Percentiles rank a stretch among this genome's conserved stretches.
These are phyloP conservation scores for Myriosclerotinia scirpicola DNA, from an alignment of 2,329 filamentous ascomycete genomes.

Conservation along the genomic window DNA sequence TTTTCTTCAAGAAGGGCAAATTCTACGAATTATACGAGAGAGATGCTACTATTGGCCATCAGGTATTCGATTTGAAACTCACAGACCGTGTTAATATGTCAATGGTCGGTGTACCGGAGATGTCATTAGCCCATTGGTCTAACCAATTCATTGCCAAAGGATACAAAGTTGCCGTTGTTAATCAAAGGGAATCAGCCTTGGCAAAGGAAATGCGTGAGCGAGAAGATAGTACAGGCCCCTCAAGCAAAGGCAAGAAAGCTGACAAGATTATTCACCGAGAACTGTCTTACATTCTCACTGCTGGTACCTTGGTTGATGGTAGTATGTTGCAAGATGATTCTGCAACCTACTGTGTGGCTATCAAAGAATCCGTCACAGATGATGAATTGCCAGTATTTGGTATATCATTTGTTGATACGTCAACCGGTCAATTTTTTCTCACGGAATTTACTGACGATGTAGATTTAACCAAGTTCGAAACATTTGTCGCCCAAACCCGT, in stretches of 20 bases:
- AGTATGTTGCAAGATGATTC: constrained; percentile 98
- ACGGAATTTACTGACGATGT: constrained; percentile 88
- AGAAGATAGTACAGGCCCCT: constrained; percentile 51
- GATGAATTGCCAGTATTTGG: constrained; percentile 82
- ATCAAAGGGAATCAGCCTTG: constrained; percentile 93
- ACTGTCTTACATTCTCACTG: constrained; percentile 85
- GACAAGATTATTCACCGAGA: constrained; percentile 94
- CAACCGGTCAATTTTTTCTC: constrained; percentile 93
- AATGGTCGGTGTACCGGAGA: constrained; percentile 97
- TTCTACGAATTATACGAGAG: constrained; percentile 99
- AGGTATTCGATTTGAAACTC: constrained; percentile 95
- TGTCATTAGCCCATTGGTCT: constrained; percentile 93
- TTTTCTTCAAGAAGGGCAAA: constrained; percentile 99
- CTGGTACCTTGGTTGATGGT: constrained; percentile 89
- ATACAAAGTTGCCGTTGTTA: constrained; percentile 93
- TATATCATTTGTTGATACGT: constrained; percentile 90
- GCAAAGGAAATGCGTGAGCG: constrained; percentile 99
- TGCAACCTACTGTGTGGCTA: constrained; percentile 92
- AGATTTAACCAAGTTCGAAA: constrained; percentile 96
- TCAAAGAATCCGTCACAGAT: constrained; percentile 71
- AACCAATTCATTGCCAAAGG: constrained; percentile 98
- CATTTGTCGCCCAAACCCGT: constrained; percentile 86
- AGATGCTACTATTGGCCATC: constrained; percentile 92
- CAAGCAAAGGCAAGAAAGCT: constrained; percentile 43
- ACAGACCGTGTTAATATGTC: constrained; percentile 99